These are phyloP conservation scores for Penicillium sp. DNA, from an alignment of 2,329 filamentous ascomycete species.

Conservation along the genomic window DNA sequence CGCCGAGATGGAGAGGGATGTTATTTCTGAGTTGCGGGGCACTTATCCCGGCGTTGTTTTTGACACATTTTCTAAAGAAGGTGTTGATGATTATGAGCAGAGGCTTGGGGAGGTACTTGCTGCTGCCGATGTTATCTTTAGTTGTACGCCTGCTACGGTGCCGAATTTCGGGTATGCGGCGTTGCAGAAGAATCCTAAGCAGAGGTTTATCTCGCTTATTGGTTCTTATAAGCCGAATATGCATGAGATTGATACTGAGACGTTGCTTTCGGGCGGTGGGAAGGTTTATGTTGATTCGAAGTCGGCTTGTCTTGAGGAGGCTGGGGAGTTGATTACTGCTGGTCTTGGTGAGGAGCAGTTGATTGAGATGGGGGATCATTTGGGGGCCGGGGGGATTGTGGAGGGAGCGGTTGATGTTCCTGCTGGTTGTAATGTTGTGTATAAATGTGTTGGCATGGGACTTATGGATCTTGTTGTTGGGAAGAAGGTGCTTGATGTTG, in stretches of 20 bases:
- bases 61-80: conserved; percentile 56
- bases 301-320: conserved; percentile 46
- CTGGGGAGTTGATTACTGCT: conserved; percentile 48
- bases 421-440: conserved; percentile 44
- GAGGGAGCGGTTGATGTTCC: conserved; percentile 25
- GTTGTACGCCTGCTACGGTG: conserved; percentile 48
- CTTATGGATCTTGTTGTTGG: conserved; percentile 52
- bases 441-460: conserved; percentile 53
- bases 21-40: conserved; percentile 34
- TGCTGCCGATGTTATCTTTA: conserved; percentile 48
- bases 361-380: conserved; percentile 45
- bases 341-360: conserved; percentile 38
- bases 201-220: conserved; percentile 51
- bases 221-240: conserved; percentile 56
- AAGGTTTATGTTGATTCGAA: conserved; percentile 65
- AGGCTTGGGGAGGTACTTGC: conserved; percentile 30
- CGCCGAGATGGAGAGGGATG: conserved; percentile 37
- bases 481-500: conserved; percentile 41
- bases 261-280: conserved; percentile 55
- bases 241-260: conserved; percentile 50
- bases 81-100: conserved; percentile 52
- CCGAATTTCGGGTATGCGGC: conserved; percentile 44
- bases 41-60: conserved; percentile 39
- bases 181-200: conserved; percentile 35
- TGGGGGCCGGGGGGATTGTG: conserved; percentile 15